Evolutionary conservation across 2,329 filamentous ascomycete species (phyloP).

Genomic region (Oidium heveae): DNA sequence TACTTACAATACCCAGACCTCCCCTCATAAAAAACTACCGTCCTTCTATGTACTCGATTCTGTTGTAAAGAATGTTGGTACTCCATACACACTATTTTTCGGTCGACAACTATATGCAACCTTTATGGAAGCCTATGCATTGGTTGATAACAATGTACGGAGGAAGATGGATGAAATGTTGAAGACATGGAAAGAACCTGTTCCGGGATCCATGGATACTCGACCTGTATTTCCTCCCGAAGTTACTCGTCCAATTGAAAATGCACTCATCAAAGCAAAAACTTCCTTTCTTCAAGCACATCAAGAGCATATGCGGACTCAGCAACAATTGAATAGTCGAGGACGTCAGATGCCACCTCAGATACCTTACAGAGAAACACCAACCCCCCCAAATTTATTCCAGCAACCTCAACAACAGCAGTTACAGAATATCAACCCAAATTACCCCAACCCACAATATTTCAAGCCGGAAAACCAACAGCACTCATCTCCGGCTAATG

Average conservation of each 20-base stretch:
- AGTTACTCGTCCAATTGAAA: conserved; percentile 75
- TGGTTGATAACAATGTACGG: conserved; percentile 61
- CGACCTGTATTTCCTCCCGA: conserved; percentile 77
- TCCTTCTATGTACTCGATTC: conserved; percentile 96
- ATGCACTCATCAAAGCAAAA: conserved; percentile 61
- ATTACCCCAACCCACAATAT: conserved; percentile 15
- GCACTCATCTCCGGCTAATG: conserved; percentile 3
- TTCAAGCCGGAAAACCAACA: conserved; percentile 7
- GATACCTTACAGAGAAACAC: conserved; percentile 42
- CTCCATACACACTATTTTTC: conserved; percentile 88
- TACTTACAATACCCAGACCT: conserved; percentile 31
- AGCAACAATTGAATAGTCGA: conserved; percentile 28
- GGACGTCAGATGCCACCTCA: conserved; percentile 25
- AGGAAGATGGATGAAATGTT: conserved; percentile 93
- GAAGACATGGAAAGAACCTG: conserved; percentile 92
- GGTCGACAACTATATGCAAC: conserved; percentile 77
- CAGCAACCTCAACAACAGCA: conserved; percentile 14
- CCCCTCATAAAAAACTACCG: conserved; percentile 71
- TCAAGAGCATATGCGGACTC: conserved; percentile 27
- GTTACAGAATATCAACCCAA: conserved; percentile 10
- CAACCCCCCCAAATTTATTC: conserved; percentile 39
- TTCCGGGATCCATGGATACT: conserved; percentile 80
- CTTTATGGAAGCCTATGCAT: conserved; percentile 88
- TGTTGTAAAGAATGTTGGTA: conserved; percentile 95
- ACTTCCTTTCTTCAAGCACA: conserved; percentile 33